A percentile compares a stretch with the other conserved stretches of the same genome.
Conservation (phyloP, 331 rosid species). For the Pyracantha coccinea region DNA sequence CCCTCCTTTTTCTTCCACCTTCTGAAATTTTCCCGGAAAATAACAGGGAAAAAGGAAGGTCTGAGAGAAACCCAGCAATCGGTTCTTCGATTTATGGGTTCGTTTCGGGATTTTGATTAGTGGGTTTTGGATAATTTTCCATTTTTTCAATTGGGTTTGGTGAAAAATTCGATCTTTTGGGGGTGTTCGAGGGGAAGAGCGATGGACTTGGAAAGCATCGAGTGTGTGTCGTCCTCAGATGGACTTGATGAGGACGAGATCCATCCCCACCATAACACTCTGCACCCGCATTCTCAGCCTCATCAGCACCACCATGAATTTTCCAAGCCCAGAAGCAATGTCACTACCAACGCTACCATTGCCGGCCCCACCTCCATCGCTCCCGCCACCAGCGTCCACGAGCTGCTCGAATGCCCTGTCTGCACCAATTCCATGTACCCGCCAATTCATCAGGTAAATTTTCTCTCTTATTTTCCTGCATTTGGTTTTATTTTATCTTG, state of each 20-base stretch:
- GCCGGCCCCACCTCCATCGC: constrained; percentile 53
- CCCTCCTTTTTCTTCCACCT: constrained; percentile 4
- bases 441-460: constrained; percentile 86
- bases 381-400: constrained; percentile 98
- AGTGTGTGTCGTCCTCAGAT: constrained; percentile 85
- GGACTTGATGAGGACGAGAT: constrained; percentile 98
- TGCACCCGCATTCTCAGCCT: constrained; percentile 35
- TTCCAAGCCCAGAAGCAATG: constrained; percentile 59
- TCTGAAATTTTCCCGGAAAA: not conserved
- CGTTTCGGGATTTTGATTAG: constrained; percentile 12
- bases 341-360: constrained; percentile 22
- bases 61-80: constrained; percentile 14
- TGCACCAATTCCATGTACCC: constrained; percentile 99
- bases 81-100: not conserved
- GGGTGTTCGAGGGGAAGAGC: not conserved
- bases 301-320: constrained; percentile 66
- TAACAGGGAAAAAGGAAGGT: constrained; percentile 4
- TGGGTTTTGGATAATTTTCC: constrained; percentile 18
- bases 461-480: not conserved
- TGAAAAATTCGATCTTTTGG: not conserved
- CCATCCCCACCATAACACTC: constrained; percentile 49
- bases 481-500: not conserved
- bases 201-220: constrained; percentile 93
- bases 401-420: constrained; percentile 95
- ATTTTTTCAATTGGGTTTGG: constrained; percentile 7